phyloP scores from a whole-genome alignment of 345 rosid species.

The Lenwebbia sp. region DNA sequence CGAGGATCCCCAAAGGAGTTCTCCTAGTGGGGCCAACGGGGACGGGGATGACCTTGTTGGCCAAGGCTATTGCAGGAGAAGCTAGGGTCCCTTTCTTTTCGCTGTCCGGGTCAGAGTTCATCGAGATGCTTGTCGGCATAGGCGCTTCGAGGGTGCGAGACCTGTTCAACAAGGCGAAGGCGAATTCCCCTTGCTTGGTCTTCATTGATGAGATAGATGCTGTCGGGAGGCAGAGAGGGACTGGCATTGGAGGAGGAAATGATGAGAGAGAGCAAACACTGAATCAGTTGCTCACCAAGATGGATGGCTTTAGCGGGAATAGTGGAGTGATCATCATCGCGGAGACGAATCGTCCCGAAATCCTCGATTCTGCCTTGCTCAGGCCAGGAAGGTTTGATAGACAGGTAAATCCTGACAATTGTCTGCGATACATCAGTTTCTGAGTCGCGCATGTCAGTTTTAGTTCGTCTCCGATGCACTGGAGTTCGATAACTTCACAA shows the following conservation, averaged over 20 bases:
- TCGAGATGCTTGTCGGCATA: conserved; percentile 75
- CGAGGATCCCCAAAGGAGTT: conserved; percentile 61
- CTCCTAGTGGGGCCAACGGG: conserved; percentile 63
- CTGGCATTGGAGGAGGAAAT: conserved; percentile 83
- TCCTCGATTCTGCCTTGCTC: conserved; percentile 67
- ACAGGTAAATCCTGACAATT: conserved; percentile 21
- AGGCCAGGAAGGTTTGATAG: conserved; percentile 78
- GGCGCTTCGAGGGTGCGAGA: conserved; percentile 76
- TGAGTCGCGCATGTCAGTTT: neutral
- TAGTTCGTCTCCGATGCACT: neutral
- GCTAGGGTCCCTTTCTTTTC: conserved; percentile 76
- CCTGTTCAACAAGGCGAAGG: conserved; percentile 72
- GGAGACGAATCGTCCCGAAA: conserved; percentile 72
- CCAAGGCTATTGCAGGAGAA: conserved; percentile 79
- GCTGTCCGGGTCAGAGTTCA: conserved; percentile 63
- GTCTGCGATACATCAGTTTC: neutral
- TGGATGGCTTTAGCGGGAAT: conserved; percentile 62
- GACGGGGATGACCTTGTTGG: conserved; percentile 65
- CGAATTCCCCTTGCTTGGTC: conserved; percentile 55
- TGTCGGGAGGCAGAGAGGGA: conserved; percentile 71
- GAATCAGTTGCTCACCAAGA: conserved; percentile 70
- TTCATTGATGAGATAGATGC: conserved; percentile 86
- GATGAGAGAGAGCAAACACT: conserved; percentile 79
- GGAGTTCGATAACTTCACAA: neutral
- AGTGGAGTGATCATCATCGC: conserved; percentile 64